Percentiles rank a stretch among this genome's conserved stretches.
These are phyloP conservation scores for Solanum paucissectum DNA, from an alignment of 257 asterid species.

Conservation along the genomic window DNA sequence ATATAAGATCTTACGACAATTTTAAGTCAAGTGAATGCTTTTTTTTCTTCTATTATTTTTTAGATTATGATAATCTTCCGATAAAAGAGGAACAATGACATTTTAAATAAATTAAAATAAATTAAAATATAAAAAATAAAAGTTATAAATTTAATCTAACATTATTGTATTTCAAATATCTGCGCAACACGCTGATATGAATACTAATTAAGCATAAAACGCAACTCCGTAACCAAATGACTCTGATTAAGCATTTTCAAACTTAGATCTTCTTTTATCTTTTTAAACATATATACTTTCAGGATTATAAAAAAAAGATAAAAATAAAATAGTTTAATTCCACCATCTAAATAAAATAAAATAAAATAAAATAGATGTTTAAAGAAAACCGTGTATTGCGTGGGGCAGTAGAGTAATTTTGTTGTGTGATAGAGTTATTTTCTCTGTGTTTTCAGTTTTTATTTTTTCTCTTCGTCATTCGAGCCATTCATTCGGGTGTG, in stretches of 20 bases:
- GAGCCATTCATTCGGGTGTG: conserved; percentile 12
- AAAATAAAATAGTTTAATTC: too few species aligned
- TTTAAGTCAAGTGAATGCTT: too few species aligned
- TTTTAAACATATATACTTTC: too few species aligned
- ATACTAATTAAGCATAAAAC: not conserved
- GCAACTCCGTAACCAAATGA: not conserved
- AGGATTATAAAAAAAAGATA: not conserved
- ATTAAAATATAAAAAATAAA: too few species aligned
- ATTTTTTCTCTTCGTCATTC: not conserved
- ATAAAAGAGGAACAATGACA: too few species aligned
- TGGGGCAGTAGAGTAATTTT: conserved; percentile 11
- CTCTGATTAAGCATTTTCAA: not conserved
- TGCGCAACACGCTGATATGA: accelerated
- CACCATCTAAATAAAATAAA: too few species aligned
- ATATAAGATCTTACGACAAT: too few species aligned
- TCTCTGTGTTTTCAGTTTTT: not conserved
- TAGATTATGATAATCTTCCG: too few species aligned
- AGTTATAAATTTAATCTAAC: too few species aligned
- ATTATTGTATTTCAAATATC: not conserved
- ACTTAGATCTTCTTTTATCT: not conserved
- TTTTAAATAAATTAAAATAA: too few species aligned
- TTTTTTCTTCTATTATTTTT: too few species aligned
- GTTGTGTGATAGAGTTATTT: not conserved
- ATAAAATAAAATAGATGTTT: too few species aligned
- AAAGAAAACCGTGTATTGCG: not conserved